A percentile compares a stretch with the other conserved stretches of the same genome.
phyloP scores from a whole-genome alignment of 2,329 filamentous ascomycete species.

The Colletotrichum agaves region DNA sequence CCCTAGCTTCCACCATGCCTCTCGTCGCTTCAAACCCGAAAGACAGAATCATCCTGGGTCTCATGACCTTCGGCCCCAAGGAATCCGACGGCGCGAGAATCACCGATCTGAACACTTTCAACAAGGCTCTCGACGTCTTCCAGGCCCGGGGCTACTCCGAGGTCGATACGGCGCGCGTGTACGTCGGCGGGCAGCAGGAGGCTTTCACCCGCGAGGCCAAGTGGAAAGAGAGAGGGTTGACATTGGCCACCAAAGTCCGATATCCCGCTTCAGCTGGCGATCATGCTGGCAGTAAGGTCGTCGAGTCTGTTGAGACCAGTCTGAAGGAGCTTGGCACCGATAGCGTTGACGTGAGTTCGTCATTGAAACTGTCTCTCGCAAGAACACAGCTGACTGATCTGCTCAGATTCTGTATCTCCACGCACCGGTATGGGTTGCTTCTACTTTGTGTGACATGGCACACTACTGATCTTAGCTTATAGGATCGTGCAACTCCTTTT shows the following conservation, averaged over 20 bases:
- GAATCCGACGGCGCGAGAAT: slow-evolving; percentile 74
- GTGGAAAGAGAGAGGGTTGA: slow-evolving; percentile 83
- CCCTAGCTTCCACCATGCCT: slow-evolving; percentile 53
- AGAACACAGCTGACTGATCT: slow-evolving; percentile 5
- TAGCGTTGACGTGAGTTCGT: slow-evolving; percentile 69
- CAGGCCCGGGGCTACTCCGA: slow-evolving; percentile 85
- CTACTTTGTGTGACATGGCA: background rate
- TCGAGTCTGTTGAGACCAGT: slow-evolving; percentile 72
- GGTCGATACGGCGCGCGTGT: slow-evolving; percentile 83
- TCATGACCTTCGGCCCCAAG: slow-evolving; percentile 85
- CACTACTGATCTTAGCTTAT: slow-evolving; percentile 8
- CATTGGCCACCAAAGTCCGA: slow-evolving; percentile 78
- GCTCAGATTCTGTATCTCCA: slow-evolving; percentile 77
- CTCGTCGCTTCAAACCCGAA: slow-evolving; percentile 58
- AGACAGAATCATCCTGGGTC: slow-evolving; percentile 80
- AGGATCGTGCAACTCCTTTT: slow-evolving; percentile 75
- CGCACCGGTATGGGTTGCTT: slow-evolving; percentile 59
- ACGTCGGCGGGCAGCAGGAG: slow-evolving; percentile 79
- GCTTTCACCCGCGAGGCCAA: slow-evolving; percentile 78
- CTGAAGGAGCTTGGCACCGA: slow-evolving; percentile 78
- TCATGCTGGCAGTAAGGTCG: slow-evolving; percentile 73
- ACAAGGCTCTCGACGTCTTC: slow-evolving; percentile 77
- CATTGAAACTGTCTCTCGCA: background rate
- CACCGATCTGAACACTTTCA: slow-evolving; percentile 74
- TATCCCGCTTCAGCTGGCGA: slow-evolving; percentile 71